These are phyloP conservation scores for Pseudonectria foliicola DNA, from an alignment of 2,329 filamentous ascomycete genomes.

Conservation along the genomic window DNA sequence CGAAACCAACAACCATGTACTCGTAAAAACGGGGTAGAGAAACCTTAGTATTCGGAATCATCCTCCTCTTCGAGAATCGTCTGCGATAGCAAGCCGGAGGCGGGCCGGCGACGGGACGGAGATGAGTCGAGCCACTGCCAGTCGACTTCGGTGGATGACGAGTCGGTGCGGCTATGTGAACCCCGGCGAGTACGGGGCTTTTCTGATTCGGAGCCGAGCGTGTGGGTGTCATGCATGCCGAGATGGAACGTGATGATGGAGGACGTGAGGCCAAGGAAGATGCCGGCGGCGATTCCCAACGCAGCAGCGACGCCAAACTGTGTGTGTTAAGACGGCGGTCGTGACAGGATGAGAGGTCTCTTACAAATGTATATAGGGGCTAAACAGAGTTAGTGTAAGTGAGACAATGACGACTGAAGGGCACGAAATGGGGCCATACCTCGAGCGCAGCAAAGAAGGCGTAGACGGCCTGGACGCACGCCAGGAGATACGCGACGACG, in stretches of 20 bases:
- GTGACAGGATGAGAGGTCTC: conserved; percentile 5
- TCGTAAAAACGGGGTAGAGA: too few relatives aligned
- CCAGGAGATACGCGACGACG: conserved; percentile 22
- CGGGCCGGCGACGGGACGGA: conserved; percentile 32
- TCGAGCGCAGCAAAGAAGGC: conserved; percentile 27
- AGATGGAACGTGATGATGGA: conserved; percentile 46
- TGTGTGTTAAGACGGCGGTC: conserved; percentile 14
- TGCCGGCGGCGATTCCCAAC: conserved; percentile 58
- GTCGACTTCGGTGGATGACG: conserved; percentile 29
- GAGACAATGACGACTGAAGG: too few relatives aligned
- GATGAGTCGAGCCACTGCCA: conserved; percentile 32
- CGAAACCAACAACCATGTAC: too few relatives aligned
- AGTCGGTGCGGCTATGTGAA: conserved; percentile 11
- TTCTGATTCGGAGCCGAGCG: conserved; percentile 1
- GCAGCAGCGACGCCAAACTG: conserved; percentile 58
- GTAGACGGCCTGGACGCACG: conserved; percentile 15
- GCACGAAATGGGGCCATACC: conserved; percentile 25
- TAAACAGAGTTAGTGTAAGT: conserved; percentile 17
- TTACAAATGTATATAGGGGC: conserved; percentile 38
- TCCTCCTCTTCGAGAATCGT: conserved; percentile 70
- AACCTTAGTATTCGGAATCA: conserved; percentile 35
- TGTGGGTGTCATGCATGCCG: conserved; percentile 30
- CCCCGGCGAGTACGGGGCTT: conserved; percentile 9
- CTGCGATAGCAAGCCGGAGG: conserved; percentile 50
- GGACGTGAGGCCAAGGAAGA: conserved; percentile 51